Conservation (phyloP, 139 green algal species). For the Volvox reticuliferus region DNA sequence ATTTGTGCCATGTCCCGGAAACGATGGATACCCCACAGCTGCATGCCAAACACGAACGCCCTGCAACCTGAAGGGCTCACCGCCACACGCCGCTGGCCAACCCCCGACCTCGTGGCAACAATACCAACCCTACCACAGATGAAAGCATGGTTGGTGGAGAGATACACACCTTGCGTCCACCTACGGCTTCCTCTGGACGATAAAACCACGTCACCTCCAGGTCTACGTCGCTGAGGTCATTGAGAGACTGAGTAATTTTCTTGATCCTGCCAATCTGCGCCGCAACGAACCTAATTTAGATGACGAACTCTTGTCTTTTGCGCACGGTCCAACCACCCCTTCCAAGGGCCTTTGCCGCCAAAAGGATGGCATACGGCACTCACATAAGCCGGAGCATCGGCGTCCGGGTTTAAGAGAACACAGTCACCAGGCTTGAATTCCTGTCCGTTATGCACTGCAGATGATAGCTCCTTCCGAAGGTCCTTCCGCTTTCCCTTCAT, state of each 20-base stretch:
- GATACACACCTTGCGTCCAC: slow-evolving; percentile 74
- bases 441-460: neutral
- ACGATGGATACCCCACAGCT: too few species aligned
- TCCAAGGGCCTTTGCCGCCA: neutral
- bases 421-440: slow-evolving; percentile 19
- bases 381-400: slow-evolving; percentile 21
- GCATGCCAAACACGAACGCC: too few species aligned
- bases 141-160: neutral
- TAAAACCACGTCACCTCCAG: slow-evolving; percentile 84
- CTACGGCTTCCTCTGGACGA: slow-evolving; percentile 81
- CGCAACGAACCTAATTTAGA: neutral
- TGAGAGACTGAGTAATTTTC: neutral
- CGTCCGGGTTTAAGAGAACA: slow-evolving; percentile 36
- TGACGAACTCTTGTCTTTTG: too few species aligned
- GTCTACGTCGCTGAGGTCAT: neutral
- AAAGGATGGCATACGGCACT: neutral
- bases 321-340: neutral
- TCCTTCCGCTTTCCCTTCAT: slow-evolving; percentile 38
- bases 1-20: too few species aligned
- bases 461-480: slow-evolving; percentile 1
- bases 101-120: too few species aligned
- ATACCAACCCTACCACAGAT: neutral
- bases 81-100: too few species aligned
- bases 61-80: too few species aligned
- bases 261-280: slow-evolving; percentile 31